These are phyloP conservation scores for Yamadazyma pseudoaaseri DNA, from an alignment of 1,139 yeast species.

Conservation along the genomic window DNA sequence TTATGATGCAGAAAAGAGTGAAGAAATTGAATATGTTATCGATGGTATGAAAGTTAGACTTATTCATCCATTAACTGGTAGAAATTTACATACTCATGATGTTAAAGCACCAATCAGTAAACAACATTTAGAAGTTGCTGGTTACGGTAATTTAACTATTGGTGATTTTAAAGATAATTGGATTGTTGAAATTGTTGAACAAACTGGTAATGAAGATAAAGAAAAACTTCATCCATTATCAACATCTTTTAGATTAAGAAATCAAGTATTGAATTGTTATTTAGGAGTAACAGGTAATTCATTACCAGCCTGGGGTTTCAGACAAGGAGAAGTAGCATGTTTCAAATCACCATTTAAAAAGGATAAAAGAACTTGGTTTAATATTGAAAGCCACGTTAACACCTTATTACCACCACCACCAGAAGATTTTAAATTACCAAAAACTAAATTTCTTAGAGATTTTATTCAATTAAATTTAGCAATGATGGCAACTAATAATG, in stretches of 20 bases:
- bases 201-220: slow-evolving; percentile 68
- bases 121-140: slow-evolving; percentile 78
- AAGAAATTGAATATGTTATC: slow-evolving; percentile 55
- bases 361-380: slow-evolving; percentile 98
- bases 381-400: slow-evolving; percentile 83
- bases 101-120: slow-evolving; percentile 78
- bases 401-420: slow-evolving; percentile 72
- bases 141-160: slow-evolving; percentile 82
- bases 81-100: slow-evolving; percentile 88
- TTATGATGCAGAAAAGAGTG: slow-evolving; percentile 51
- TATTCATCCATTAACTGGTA: slow-evolving; percentile 76
- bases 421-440: slow-evolving; percentile 73
- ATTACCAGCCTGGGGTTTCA: slow-evolving; percentile 97
- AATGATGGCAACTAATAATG: slow-evolving; percentile 97
- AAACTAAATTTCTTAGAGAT: slow-evolving; percentile 80
- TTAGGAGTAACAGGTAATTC: slow-evolving; percentile 76
- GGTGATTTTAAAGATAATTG: slow-evolving; percentile 95
- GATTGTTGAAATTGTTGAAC: slow-evolving; percentile 85
- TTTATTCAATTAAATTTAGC: slow-evolving; percentile 92
- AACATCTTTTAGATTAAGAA: slow-evolving; percentile 75
- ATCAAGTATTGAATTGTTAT: slow-evolving; percentile 73
- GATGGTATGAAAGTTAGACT: slow-evolving; percentile 80
- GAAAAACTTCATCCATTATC: slow-evolving; percentile 79
- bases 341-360: slow-evolving; percentile 70
- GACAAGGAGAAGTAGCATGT: slow-evolving; percentile 96